A percentile compares a stretch with the other conserved stretches of the same genome.
Conservation (phyloP, 2,329 filamentous ascomycete species). For the Tolypocladium endophyticum region DNA sequence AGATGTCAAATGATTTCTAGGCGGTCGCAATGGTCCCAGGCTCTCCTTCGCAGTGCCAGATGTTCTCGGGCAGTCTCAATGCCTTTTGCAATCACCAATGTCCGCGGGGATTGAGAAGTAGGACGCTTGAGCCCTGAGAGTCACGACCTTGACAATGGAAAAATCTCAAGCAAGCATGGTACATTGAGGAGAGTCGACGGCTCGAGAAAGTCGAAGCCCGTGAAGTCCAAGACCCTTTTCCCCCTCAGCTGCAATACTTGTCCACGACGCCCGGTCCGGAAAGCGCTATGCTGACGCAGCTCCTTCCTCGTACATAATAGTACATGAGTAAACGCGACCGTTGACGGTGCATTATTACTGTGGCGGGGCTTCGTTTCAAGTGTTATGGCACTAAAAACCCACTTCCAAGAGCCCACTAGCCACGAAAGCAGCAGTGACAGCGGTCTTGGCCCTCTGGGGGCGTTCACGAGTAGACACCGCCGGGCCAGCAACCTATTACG, state of each 20-base stretch:
- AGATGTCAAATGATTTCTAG: background rate
- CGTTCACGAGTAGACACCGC: background rate
- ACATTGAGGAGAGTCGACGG: background rate
- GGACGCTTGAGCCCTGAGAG: background rate
- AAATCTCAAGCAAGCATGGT: background rate
- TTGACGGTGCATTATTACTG: background rate
- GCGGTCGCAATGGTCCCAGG: background rate
- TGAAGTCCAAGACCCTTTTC: background rate
- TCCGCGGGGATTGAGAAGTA: background rate
- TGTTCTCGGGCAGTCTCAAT: background rate
- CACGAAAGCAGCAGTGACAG: background rate
- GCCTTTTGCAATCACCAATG: background rate
- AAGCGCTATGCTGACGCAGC: background rate
- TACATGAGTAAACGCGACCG: background rate
- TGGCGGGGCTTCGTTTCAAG: background rate
- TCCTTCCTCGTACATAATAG: background rate
- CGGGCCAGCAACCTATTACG: background rate
- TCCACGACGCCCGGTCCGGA: background rate
- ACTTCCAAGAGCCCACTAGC: background rate
- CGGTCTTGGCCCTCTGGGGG: no score
- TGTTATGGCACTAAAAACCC: background rate
- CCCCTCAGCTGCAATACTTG: background rate
- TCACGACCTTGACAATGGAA: no score
- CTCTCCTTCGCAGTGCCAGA: background rate
- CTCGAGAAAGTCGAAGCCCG: background rate